phyloP scores from a whole-genome alignment of 2,329 filamentous ascomycete genomes.

The Colletotrichum sublineola region DNA sequence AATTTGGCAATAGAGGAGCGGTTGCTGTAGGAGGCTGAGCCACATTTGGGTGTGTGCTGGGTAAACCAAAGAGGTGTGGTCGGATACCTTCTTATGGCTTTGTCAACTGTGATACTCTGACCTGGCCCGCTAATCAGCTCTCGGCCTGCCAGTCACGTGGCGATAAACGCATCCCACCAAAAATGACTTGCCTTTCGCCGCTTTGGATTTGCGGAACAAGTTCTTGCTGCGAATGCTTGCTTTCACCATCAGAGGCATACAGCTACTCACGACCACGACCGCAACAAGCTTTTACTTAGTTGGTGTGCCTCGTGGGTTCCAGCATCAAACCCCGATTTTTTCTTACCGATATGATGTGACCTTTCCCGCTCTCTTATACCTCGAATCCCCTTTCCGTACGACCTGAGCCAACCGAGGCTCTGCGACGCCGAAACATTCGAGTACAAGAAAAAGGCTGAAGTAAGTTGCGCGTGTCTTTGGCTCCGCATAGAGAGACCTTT shows the following conservation, averaged over 20 bases:
- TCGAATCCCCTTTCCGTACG: slow-evolving; percentile 42
- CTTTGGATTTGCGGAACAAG: slow-evolving; percentile 13
- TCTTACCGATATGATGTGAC: slow-evolving; percentile 44
- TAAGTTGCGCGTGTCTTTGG: slow-evolving; percentile 29
- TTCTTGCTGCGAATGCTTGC: slow-evolving; percentile 20
- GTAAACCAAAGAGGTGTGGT: neutral
- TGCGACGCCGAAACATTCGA: slow-evolving; percentile 43
- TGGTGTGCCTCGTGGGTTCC: slow-evolving; percentile 31
- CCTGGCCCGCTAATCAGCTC: slow-evolving; percentile 17
- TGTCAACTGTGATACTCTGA: neutral
- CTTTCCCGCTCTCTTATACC: slow-evolving; percentile 30
- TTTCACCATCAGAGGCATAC: slow-evolving; percentile 21
- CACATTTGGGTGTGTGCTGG: neutral
- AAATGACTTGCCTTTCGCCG: slow-evolving; percentile 23
- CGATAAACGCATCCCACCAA: slow-evolving; percentile 25
- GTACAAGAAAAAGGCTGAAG: slow-evolving; percentile 31
- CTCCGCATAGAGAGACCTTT: slow-evolving; percentile 4
- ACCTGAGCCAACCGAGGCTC: slow-evolving; percentile 43
- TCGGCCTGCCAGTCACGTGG: slow-evolving; percentile 5
- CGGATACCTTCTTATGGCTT: neutral
- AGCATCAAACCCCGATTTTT: slow-evolving; percentile 13
- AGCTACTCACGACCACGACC: slow-evolving; percentile 11
- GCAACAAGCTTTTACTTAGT: slow-evolving; percentile 15
- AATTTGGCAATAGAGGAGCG: neutral
- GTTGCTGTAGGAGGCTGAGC: neutral